Percentiles rank a stretch among this genome's conserved stretches.
Conservation (phyloP, 495 filamentous ascomycete genomes). For the Tuber borchii region DNA sequence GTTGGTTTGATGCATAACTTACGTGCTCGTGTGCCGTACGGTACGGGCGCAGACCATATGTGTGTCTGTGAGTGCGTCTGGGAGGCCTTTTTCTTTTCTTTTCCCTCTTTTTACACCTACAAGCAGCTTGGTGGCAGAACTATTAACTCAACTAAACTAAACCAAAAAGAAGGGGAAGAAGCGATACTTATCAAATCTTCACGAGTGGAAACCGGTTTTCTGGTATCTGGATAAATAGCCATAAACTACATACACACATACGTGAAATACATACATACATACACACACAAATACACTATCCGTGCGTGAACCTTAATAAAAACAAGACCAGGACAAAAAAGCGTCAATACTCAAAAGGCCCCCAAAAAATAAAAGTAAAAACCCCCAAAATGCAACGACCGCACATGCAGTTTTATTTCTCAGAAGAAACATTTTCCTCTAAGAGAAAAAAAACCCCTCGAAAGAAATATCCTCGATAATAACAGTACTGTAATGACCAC, state of each 20-base stretch:
- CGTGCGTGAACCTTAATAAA: neutral
- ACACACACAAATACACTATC: neutral
- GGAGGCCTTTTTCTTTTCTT: neutral
- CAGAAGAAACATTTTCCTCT: neutral
- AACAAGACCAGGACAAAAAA: neutral
- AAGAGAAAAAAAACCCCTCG: neutral
- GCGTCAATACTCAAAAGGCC: neutral
- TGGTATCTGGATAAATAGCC: neutral
- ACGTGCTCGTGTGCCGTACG: neutral
- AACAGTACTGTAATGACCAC: neutral
- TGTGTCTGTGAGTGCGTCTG: neutral
- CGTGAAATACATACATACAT: neutral
- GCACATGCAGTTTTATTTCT: neutral
- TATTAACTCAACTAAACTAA: neutral
- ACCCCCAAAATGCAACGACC: neutral
- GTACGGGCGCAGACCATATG: neutral
- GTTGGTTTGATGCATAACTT: conserved; percentile 1
- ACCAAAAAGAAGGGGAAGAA: neutral
- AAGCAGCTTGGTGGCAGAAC: neutral
- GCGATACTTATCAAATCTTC: neutral
- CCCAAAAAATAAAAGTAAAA: neutral
- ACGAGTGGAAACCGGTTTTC: neutral
- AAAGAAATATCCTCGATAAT: neutral
- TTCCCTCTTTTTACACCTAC: neutral
- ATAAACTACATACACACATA: conserved; percentile 4